Base-by-base conservation (phyloP, 345 rosid species). In the Combretum micranthum region DNA sequence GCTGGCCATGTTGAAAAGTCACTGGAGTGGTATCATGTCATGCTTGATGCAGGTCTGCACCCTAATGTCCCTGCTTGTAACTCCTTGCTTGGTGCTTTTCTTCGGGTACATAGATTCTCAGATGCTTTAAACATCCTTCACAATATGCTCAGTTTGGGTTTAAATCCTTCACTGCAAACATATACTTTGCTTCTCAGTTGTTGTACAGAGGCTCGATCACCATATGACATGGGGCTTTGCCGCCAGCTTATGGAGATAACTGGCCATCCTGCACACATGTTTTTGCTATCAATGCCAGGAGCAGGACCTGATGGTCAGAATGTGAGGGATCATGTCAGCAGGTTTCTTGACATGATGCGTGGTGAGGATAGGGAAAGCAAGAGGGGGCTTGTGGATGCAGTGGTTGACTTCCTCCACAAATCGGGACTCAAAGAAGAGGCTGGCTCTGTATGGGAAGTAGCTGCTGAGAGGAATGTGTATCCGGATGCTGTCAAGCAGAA, bases 291-390 rank as follows among this genome's bases (percentile, higher is more conserved):
- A 50, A 74, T 88, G 88, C 95, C 96, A 7, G 69, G 86, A 48
- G 77, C 95, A 4, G 87, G 90, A 61, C 92, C 95, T 8, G 95
- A 88, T 65, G 98, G 98, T 65, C 90, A 77, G 64, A 91, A 91
- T 59, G 96, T 88, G 57, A 71, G 84, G 52, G 80, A 81, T 61
- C 98, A 92, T 47, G 83, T 71, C 37, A 68, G 80, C 66, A 81
- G 55, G 64, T 92, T 92, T 80, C 69, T 92, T 70, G 90, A 88
- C 69, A 60, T 81, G 70, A 86, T 92, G 92, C 98, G 77, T 69
- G 86, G 96, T 58, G 95, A 91, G 76, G 95, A 91, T 69, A 86
- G 93, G 65, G 96, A 92, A 82, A 88, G 98, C 83, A 92, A 92
- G 75, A 75, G 96, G 68, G 98, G 98, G 53, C 83, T 92, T 10